Evolutionary conservation across 2,329 filamentous ascomycete genomes (phyloP).

Genomic region (Fulvia fulva): DNA sequence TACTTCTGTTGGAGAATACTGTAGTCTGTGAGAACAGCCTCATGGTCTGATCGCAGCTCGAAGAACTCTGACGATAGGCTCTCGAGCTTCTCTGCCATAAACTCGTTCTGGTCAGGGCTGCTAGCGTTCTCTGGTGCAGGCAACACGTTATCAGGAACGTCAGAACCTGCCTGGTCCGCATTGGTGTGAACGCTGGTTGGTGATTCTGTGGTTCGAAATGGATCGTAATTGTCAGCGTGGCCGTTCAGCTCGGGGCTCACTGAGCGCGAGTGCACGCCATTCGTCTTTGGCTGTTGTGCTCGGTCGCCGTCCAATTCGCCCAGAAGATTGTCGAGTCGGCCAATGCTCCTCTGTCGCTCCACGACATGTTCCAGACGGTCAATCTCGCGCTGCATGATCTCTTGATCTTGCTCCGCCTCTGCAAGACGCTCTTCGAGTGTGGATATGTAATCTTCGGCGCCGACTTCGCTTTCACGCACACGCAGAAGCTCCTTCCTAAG

Average conservation of each 20-base stretch:
- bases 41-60: constrained; percentile 85
- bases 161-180: constrained; percentile 14
- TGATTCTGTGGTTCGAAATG: constrained; percentile 18
- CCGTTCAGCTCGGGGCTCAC: constrained; percentile 20
- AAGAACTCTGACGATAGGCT: constrained; percentile 86
- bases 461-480: constrained; percentile 82
- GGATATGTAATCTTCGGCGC: constrained; percentile 94
- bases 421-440: constrained; percentile 92
- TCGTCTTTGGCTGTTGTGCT: constrained; percentile 9
- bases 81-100: constrained; percentile 89
- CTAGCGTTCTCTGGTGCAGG: constrained; percentile 42
- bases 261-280: constrained; percentile 15
- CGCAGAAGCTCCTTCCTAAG: constrained; percentile 87
- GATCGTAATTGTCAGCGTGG: constrained; percentile 23
- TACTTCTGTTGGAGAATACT: constrained; percentile 84
- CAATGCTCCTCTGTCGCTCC: constrained; percentile 89
- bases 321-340: constrained; percentile 87
- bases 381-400: constrained; percentile 95
- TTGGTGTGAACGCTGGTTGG: constrained; percentile 18
- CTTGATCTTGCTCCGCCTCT: constrained; percentile 91
- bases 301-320: constrained; percentile 69
- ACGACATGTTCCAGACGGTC: constrained; percentile 91
- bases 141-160: constrained; percentile 5
- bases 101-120: constrained; percentile 75
- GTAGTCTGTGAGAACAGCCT: constrained; percentile 74